phyloP scores from a whole-genome alignment of 371 early-diverging fungal species.

The Mortierella sp. region DNA sequence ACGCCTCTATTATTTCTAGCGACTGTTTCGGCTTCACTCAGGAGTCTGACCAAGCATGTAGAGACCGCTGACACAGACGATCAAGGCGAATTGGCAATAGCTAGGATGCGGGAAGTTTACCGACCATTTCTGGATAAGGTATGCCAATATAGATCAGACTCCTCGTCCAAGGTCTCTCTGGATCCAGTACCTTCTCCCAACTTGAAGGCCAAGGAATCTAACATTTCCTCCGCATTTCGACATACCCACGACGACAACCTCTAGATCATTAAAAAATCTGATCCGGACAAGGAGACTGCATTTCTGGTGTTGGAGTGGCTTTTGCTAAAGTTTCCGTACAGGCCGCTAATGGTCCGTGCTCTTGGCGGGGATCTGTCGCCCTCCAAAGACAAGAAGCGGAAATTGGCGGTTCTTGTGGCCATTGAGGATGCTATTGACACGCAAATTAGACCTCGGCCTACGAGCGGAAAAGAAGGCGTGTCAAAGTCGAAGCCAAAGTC shows the following conservation, averaged over 20 bases:
- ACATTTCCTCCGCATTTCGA: neutral
- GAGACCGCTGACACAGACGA: neutral
- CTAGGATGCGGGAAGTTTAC: conserved; percentile 26
- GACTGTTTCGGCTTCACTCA: conserved; percentile 16
- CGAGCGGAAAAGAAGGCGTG: neutral
- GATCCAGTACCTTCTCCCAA: neutral
- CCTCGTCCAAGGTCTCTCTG: neutral
- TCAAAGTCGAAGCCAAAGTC: neutral
- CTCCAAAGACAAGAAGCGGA: conserved; percentile 28
- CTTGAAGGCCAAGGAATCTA: neutral
- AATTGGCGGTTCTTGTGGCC: conserved; percentile 28
- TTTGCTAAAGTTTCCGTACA: conserved; percentile 13
- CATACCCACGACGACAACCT: neutral
- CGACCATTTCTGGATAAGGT: conserved; percentile 43
- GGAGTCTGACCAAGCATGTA: conserved; percentile 20
- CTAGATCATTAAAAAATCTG: conserved; percentile 43
- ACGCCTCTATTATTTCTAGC: neutral
- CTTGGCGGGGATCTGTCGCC: conserved; percentile 20
- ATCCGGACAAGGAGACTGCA: conserved; percentile 26
- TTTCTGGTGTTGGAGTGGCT: conserved; percentile 43
- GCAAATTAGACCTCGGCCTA: neutral
- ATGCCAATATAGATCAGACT: neutral
- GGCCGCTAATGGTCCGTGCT: conserved; percentile 14
- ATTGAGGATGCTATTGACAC: conserved; percentile 31
- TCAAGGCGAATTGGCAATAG: neutral